Evolutionary conservation across 306 rosid genomes (phyloP).

Genomic region (Glycine soja): DNA sequence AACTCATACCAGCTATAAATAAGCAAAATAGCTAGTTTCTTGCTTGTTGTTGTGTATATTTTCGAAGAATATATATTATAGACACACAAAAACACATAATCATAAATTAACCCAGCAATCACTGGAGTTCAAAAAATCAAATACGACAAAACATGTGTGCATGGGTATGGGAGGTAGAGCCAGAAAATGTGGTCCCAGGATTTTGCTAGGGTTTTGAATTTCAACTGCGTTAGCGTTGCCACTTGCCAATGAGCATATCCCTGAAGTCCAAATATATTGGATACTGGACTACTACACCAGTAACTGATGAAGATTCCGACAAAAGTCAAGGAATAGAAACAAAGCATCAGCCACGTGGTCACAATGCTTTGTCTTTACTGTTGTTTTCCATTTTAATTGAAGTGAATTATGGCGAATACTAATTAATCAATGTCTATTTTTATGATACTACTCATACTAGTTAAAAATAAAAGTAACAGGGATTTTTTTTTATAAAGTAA

Average conservation of each 20-base stretch:
- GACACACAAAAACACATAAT: slow-evolving; percentile 5
- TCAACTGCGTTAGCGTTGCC: slow-evolving; percentile 32
- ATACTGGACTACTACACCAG: neutral
- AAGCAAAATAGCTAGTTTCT: neutral
- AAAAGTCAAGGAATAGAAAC: slow-evolving; percentile 25
- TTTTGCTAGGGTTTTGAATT: slow-evolving; percentile 43
- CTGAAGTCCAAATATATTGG: neutral
- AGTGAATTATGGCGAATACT: too few relatives aligned
- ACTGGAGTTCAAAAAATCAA: slow-evolving; percentile 12
- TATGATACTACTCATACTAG: too few relatives aligned
- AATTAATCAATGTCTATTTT: too few relatives aligned
- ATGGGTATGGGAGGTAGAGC: slow-evolving; percentile 42
- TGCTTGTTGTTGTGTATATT: neutral
- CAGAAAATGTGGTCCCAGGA: slow-evolving; percentile 54
- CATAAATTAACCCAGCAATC: slow-evolving; percentile 23
- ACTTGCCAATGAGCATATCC: slow-evolving; percentile 35
- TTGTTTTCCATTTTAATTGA: neutral
- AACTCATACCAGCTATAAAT: slow-evolving; percentile 19
- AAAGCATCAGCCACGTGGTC: slow-evolving; percentile 24
- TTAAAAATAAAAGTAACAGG: too few relatives aligned
- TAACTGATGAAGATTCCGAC: slow-evolving; percentile 24
- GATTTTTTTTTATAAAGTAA: too few relatives aligned
- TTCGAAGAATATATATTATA: neutral
- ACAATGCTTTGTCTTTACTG: neutral
- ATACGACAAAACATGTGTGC: slow-evolving; percentile 47